A percentile compares a stretch with the other conserved stretches of the same genome.
Conservation (phyloP, 805 yeast species). For the Pachysolen tannophilus region DNA sequence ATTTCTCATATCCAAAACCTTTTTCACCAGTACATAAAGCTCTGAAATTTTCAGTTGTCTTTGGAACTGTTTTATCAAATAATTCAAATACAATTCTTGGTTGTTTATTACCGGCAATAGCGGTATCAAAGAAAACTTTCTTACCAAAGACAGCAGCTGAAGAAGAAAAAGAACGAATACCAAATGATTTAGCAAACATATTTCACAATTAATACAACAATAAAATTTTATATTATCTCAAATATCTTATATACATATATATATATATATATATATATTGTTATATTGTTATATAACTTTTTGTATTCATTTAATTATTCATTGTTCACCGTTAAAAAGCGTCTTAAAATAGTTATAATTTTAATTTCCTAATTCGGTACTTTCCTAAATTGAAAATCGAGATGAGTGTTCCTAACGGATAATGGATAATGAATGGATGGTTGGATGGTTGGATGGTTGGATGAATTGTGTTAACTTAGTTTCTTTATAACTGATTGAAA, state of each 20-base stretch:
- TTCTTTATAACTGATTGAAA: conserved; percentile 16
- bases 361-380: no score
- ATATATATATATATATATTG: no score
- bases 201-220: background rate
- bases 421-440: no score
- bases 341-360: no score
- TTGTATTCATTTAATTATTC: no score
- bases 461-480: conserved; percentile 12
- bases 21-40: conserved; percentile 86
- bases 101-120: conserved; percentile 43
- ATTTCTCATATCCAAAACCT: conserved; percentile 83
- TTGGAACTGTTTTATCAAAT: conserved; percentile 43
- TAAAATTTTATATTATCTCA: no score
- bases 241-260: no score
- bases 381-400: no score
- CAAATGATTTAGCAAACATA: conserved; percentile 16
- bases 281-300: no score
- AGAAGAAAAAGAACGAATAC: conserved; percentile 44
- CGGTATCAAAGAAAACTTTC: conserved; percentile 50
- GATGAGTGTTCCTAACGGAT: no score
- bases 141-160: conserved; percentile 36
- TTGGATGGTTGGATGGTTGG: background rate
- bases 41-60: conserved; percentile 76
- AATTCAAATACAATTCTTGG: conserved; percentile 28
- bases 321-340: no score